Evolutionary conservation across 805 yeast species (phyloP), one percentile per base, ranked within the genome.

Genomic region (Metschnikowia reukaufii): DNA sequence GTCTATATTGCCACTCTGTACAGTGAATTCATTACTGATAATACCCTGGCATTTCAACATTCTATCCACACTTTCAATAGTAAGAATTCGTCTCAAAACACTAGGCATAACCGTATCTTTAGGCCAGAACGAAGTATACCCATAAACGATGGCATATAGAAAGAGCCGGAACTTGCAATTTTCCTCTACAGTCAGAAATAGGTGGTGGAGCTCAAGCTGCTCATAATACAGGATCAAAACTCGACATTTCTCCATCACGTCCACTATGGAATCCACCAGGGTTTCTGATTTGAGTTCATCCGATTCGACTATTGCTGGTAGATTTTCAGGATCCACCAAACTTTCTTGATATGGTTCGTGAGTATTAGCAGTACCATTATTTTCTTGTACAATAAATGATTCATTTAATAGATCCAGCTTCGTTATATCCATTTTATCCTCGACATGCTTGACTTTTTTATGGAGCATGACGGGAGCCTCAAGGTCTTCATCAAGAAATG

Each of bases 111-210:
- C 40, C 9, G 32, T 18, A 23, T 49, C 49, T n/a, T 17, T 5
- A 15, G 49, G 39, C 52, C 52, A 49, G 21, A 27, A 27, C 13
- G 18, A 31, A 2, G 36, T 35, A 2, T 45, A 47, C 13, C 50
- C 48, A 34, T 33, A 41, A 5, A 43, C 42, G 8, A 51, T 39
- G 9, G 57, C 56, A 29, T 50, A 40, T 6, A 55, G 47, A 43
- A 39, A 45, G 18, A 55, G 44, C 7, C 59, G 49, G 42, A 55
- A 55, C 25, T 42, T 44, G 38, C 48, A 47, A 36, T 55, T 53
- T 13, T 39, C 45, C 21, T 45, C 51, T 2, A 13, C 17, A 9
- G 32, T 30, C 35, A 20, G 43, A 36, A 55, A 53, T 30, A 53
- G 17, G 16, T 40, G 37, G 25, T 43, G 50, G n/a, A 55, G 45